Percentiles rank a stretch among this genome's conserved stretches.
Evolutionary conservation across 768 basidiomycete species (phyloP).

Genomic region (Lactifluus piperatus): DNA sequence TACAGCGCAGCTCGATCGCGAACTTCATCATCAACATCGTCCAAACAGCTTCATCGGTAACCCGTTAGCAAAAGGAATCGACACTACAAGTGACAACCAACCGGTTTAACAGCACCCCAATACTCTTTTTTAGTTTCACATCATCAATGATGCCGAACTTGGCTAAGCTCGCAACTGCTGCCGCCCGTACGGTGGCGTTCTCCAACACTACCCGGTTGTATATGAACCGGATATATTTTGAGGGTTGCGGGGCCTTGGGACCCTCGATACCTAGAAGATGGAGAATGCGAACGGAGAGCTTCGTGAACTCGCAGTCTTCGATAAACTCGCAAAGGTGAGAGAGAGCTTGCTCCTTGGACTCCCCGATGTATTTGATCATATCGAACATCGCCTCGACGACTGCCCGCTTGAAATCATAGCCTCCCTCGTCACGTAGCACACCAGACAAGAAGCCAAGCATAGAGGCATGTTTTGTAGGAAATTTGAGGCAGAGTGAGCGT

Average conservation of each 20-base stretch:
- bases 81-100: slow-evolving; percentile 27
- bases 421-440: slow-evolving; percentile 94
- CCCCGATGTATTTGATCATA: slow-evolving; percentile 97
- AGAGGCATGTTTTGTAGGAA: slow-evolving; percentile 91
- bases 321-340: slow-evolving; percentile 99
- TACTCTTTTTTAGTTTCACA: slow-evolving; percentile 67
- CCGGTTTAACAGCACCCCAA: slow-evolving; percentile 81
- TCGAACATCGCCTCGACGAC: slow-evolving; percentile 99
- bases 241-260: slow-evolving; percentile 90
- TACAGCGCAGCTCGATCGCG: slow-evolving; percentile 96
- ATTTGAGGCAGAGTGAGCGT: slow-evolving; percentile 96
- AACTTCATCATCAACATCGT: slow-evolving; percentile 98
- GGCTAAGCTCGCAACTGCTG: slow-evolving; percentile 88
- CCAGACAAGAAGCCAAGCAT: slow-evolving; percentile 98
- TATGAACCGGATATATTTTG: slow-evolving; percentile 98
- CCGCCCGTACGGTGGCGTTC: slow-evolving; percentile 95
- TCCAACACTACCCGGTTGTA: slow-evolving; percentile 99
- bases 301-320: slow-evolving; percentile 99
- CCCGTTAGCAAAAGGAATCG: slow-evolving; percentile 7
- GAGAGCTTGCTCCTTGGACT: slow-evolving; percentile 94
- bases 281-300: slow-evolving; percentile 93
- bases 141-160: slow-evolving; percentile 93
- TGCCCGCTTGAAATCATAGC: slow-evolving; percentile 98
- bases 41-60: slow-evolving; percentile 60
- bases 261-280: slow-evolving; percentile 95